Evolutionary conservation across 495 filamentous ascomycete genomes (phyloP).

Genomic region (Hypoxylon rickii): DNA sequence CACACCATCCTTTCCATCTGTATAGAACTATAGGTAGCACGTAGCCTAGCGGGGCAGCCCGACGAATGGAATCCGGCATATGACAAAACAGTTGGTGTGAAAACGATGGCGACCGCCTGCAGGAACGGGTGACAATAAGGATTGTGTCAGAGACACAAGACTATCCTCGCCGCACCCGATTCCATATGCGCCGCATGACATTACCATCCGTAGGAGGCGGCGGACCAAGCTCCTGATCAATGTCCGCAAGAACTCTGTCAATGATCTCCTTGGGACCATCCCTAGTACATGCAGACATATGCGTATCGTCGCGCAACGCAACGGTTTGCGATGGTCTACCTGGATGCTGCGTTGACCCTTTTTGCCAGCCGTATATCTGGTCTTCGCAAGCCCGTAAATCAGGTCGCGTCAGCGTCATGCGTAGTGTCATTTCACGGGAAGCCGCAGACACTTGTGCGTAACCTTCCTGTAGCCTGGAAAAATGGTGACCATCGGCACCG

Average conservation of each 20-base stretch:
- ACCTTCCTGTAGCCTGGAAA: slow-evolving; percentile 41
- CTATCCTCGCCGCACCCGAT: slow-evolving; percentile 38
- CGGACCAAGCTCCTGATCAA: slow-evolving; percentile 38
- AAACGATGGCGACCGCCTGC: no score
- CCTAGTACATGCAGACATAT: slow-evolving; percentile 12
- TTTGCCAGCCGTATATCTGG: slow-evolving; percentile 63
- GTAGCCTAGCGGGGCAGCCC: no score
- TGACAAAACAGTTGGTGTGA: no score
- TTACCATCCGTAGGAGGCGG: slow-evolving; percentile 27
- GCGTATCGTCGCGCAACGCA: slow-evolving; percentile 23
- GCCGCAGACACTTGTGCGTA: slow-evolving; percentile 61
- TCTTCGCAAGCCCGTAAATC: slow-evolving; percentile 76
- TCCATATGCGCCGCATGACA: slow-evolving; percentile 42
- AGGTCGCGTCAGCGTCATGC: slow-evolving; percentile 90
- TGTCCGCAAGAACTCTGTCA: slow-evolving; percentile 40
- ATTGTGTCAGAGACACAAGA: no score
- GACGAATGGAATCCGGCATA: no score
- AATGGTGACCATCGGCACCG: slow-evolving; percentile 15
- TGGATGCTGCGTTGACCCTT: slow-evolving; percentile 43
- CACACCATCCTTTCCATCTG: no score
- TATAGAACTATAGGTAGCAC: no score
- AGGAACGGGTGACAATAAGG: no score
- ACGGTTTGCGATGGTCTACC: slow-evolving; percentile 37
- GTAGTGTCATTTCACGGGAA: slow-evolving; percentile 88
- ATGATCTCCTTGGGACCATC: slow-evolving; percentile 38